Percentiles rank a stretch among this genome's conserved stretches.
These are phyloP conservation scores for Borovskyia barvae DNA, from an alignment of 208 protist species.

Conservation along the genomic window DNA sequence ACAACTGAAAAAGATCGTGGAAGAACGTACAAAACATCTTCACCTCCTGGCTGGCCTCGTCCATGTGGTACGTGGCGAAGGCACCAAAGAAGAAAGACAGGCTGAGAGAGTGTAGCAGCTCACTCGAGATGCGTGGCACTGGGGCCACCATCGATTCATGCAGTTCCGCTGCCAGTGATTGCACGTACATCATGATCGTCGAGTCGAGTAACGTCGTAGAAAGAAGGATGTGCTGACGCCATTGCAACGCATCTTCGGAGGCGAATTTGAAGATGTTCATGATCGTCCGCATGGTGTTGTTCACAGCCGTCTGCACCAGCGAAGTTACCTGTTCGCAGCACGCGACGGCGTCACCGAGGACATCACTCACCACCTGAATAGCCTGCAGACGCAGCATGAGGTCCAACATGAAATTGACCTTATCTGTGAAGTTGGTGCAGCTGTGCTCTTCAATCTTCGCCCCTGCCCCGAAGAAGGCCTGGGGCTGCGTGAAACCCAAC, in stretches of 20 bases:
- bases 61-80: conserved; percentile 86
- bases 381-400: conserved; percentile 87
- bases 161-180: conserved; percentile 49
- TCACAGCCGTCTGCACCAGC: conserved; percentile 45
- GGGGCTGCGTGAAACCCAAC: conserved; percentile 88
- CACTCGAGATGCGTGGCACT: conserved; percentile 31
- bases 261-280: conserved; percentile 93
- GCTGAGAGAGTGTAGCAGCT: conserved; percentile 72
- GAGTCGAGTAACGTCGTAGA: conserved; percentile 84
- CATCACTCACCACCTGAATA: conserved; percentile 83
- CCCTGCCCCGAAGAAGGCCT: conserved; percentile 83
- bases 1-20: conserved; percentile 76
- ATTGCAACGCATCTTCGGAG: conserved; percentile 65
- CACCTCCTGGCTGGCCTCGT: conserved; percentile 49
- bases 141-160: conserved; percentile 30
- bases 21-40: conserved; percentile 81
- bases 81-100: conserved; percentile 77
- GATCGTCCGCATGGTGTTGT: conserved; percentile 86
- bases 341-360: conserved; percentile 64
- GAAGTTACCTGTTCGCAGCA: conserved; percentile 4
- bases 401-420: conserved; percentile 84
- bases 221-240: conserved; percentile 89
- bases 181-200: conserved; percentile 65
- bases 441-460: conserved; percentile 70
- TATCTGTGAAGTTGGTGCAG: conserved; percentile 84